Percentiles rank a stretch among this genome's conserved stretches.
Conservation (phyloP, 768 basidiomycete genomes). For the Gloeophyllum trabeum region DNA sequence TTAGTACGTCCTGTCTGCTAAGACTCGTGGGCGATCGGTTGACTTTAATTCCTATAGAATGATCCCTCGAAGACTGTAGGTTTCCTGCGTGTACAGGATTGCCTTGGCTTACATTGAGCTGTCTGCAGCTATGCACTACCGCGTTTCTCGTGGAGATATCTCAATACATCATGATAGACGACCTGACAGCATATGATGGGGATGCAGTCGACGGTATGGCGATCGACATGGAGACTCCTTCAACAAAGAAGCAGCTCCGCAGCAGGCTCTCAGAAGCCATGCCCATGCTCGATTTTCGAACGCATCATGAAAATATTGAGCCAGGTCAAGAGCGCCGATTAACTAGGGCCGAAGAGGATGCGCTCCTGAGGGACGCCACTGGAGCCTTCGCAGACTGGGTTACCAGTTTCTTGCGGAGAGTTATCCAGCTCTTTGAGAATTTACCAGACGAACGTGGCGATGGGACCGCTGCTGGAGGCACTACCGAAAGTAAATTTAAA, state of each 20-base stretch:
- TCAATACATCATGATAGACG: conserved; percentile 54
- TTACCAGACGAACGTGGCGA: conserved; percentile 72
- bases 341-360: conserved; percentile 59
- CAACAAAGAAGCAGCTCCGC: not conserved
- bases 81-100: not conserved
- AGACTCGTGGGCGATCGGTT: too few relatives aligned
- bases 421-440: conserved; percentile 75
- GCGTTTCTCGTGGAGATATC: conserved; percentile 66
- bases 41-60: conserved; percentile 31
- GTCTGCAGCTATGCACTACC: conserved; percentile 59
- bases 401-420: conserved; percentile 65
- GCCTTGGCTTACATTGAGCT: conserved; percentile 6
- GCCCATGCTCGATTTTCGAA: conserved; percentile 17
- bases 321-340: conserved; percentile 27
- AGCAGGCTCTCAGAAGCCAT: not conserved
- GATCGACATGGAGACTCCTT: conserved; percentile 13
- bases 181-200: too few relatives aligned
- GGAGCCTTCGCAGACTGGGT: conserved; percentile 76
- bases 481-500: conserved; percentile 42
- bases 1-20: conserved; percentile 29
- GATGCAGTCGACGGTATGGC: too few relatives aligned
- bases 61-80: conserved; percentile 70
- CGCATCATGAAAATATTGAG: conserved; percentile 24
- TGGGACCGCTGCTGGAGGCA: conserved; percentile 42
- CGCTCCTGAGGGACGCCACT: conserved; percentile 57